Evolutionary conservation across 192 early-diverging fungal genomes (phyloP), one percentile per base, ranked within the genome.

Genomic region (Coemansia asiatica): DNA sequence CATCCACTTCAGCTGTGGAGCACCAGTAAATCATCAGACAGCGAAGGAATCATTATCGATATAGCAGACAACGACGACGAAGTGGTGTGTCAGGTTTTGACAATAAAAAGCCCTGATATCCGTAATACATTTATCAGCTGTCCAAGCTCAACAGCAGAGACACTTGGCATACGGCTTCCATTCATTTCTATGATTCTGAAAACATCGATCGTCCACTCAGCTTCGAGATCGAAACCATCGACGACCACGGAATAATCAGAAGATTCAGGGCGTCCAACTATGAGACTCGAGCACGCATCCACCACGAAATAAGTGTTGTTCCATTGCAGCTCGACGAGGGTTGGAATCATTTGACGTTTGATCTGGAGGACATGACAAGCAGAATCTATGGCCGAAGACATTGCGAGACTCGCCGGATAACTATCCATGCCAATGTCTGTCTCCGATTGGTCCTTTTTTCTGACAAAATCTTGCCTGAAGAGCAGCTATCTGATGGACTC

Each of bases 261-360:
- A 65, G 92, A 56, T 92, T 98, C 68, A 82, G 96, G 56, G 89
- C 92, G 13, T 90, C 89, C 22, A 98, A 95, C 75, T 98, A 91
- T 31, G 69, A 81, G 38, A 35, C 59, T 1, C 29, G 29, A 23
- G 29, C 69, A n/a, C 59, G 31, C 22, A 29, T 74, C 4, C 58
- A 69, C 12, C 51, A 61, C 15, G 90, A 87, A 35, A 91, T 98
- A 60, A 90, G 90, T 36, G 92, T 91, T 1, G 90, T 98, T 92
- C 96, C 95, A 2, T 84, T 98, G 86, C 87, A 91, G 8, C 77
- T 98, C 44, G 96, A 98, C 64, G 85, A 90, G 61, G 95, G 94
- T 9, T 98, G 96, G 96, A 98, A 98, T 72, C 92, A 98, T 72
- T 87, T 98, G 63, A 90, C 90, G 58, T 86, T 98, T 68, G 92